Base-by-base conservation (phyloP, 2,329 filamentous ascomycete species). In the Aspergillus bombycis region DNA sequence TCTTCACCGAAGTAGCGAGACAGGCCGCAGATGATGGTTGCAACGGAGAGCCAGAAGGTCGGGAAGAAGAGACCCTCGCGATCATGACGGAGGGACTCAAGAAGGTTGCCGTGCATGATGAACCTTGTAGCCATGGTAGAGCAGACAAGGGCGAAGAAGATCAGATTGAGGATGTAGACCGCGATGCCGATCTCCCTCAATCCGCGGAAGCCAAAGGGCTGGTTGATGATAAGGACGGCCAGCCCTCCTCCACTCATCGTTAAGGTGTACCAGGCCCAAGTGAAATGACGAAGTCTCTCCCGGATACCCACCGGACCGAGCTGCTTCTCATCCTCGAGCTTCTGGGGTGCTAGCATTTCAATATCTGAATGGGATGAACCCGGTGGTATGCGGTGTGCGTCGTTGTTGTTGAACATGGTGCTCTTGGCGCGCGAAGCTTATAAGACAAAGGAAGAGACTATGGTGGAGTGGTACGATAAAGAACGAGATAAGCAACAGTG, bases 221-320 rank as follows among this genome's bases (percentile, higher is more conserved):
- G 81, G 57, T 88, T 86, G 3, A 84, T 83, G 52, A 82, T 81
- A 50, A 93, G 82, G 19, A 93, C 82, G 0, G 90, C 86, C 1
- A 93, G 77, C 0, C 89, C 89, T 38, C 91, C 91, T 0, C 89
- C 91, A 55, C 88, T 90, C 90, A 93, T 93, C 2, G 89, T 89
- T 36, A 88, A 80, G 1, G 89, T 90, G 76, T 89, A 94, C 89
- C 90, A 92, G 21, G 87, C 88, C 89, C 88, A 89, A 0, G 87
- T 89, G 72, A 89, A 88, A 76, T 89, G 86, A 53, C 69, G 70
- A 11, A 77, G 62, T 0, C 75, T 68, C 41, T 75, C 67, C 4
- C 66, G 65, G 46, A 75, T 62, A 58, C 53, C 34, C 28, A 75
- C 26, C 7, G 56, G 48, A 7, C 32, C 60, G 43, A 65, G 34